Base-by-base conservation (phyloP, 495 filamentous ascomycete species). In the Chaetomidium leptoderma region DNA sequence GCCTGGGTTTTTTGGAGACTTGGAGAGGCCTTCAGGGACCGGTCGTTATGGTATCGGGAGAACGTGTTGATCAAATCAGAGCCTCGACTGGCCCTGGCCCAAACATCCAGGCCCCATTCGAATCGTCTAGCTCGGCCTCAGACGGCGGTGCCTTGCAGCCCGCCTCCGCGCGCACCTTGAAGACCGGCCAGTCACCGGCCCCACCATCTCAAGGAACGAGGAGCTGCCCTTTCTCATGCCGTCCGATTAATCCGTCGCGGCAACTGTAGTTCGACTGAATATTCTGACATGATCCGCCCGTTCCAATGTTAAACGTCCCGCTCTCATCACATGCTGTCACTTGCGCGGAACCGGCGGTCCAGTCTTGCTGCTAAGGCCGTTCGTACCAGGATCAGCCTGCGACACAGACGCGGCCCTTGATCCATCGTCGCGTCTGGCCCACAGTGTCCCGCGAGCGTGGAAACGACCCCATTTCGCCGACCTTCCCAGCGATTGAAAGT, bases 121-220 rank as follows among this genome's bases (percentile, higher is more conserved):
- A 39, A 51, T 39, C 33, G 23, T n/a, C 32, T 27, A 23, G n/a
- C n/a, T n/a, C 29, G 29, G 29, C 27, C 29, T 48, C 13, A 10
- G 29, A 48, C 29, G 23, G 23, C 21, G n/a, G n/a, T n/a, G 11
- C 23, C 33, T 4, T 19, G 33, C 23, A 26, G 33, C 23, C 30
- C 46, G 3, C 16, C 10, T 21, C 8, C 2, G 39, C 14, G 46
- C 6, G 48, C 26, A 58, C 56, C 56, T 58, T 58, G 56, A 58
- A 58, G 47, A 27, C 47, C 24, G 42, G 23, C 17, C 3, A 13
- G 37, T 8, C 32, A 55, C 16, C 3, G 10, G 32, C 4, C 29
- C 33, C 29, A 19, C 21, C 39, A 40, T 49, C 30, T 21, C n/a
- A 32, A 29, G 14, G 5, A 30, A 48, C 27, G n/a, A n/a, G 9